phyloP scores from a whole-genome alignment of 1,139 yeast species.

The Pichia sp. region DNA sequence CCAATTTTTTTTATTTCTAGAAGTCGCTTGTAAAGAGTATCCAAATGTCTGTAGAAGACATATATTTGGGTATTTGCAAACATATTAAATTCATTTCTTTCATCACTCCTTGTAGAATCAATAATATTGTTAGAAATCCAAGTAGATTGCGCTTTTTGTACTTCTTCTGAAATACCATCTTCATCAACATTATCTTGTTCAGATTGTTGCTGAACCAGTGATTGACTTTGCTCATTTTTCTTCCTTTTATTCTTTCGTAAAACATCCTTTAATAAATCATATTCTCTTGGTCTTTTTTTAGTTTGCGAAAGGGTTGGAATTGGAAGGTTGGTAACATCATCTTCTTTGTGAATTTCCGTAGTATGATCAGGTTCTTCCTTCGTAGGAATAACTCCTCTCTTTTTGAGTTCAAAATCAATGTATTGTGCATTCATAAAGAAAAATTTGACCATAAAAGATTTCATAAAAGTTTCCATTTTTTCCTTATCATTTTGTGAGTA shows the following conservation, averaged over 20 bases:
- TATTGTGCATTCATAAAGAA: conserved; percentile 44
- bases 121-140: conserved; percentile 44
- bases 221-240: conserved; percentile 26
- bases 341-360: conserved; percentile 18
- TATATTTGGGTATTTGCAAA: conserved; percentile 91
- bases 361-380: conserved; percentile 8
- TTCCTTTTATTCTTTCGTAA: conserved; percentile 53
- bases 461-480: conserved; percentile 61
- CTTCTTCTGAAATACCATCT: conserved; percentile 34
- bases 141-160: conserved; percentile 55
- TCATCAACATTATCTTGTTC: conserved; percentile 25
- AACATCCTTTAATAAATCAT: conserved; percentile 70
- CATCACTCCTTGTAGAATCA: conserved; percentile 29
- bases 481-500: conserved; percentile 82
- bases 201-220: conserved; percentile 16
- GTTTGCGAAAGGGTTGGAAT: conserved; percentile 26
- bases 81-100: conserved; percentile 54
- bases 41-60: conserved; percentile 82
- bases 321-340: conserved; percentile 8
- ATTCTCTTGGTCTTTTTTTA: conserved; percentile 38
- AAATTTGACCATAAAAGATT: conserved; percentile 62
- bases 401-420: conserved; percentile 32
- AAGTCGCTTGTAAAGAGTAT: conserved; percentile 75
- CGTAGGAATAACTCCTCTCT: conserved; percentile 21
- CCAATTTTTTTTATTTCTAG: conserved; percentile 68